Base-by-base conservation (phyloP, 2,329 filamentous ascomycete species). In the Madurella mycetomatis region DNA sequence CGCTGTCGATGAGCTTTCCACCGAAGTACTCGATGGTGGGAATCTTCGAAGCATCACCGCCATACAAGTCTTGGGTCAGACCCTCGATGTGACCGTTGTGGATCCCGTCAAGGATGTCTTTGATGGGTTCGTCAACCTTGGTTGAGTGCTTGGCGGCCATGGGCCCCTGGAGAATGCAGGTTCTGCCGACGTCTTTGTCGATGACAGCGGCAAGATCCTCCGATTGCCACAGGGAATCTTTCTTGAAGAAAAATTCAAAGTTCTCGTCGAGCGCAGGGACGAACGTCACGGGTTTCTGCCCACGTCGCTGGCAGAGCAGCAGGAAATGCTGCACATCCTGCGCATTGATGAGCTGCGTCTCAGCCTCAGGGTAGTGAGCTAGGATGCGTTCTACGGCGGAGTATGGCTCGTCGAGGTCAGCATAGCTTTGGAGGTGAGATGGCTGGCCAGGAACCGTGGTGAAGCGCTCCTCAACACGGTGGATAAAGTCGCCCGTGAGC, bases 211-310 rank as follows among this genome's bases (percentile, higher is more conserved):
- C 92, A 11, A 99, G 80, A 67, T 99, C 94, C 73, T 99, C 94
- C 1, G 94, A 97, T 74, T 99, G 94, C 94, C 94, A 99, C 8
- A 99, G 82, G 1, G 94, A 99, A 72, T 99, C 94, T 78, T 99
- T 99, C 85, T 99, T 99, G 86, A 99, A 99, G 78, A 90, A 99
- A 75, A 95, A 96, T 70, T 99, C 94, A 63, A 99, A 99, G 69
- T 92, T 96, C 60, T 95, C 91, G 65, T 99, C 94, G 18, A 99
- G 80, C n/a, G 88, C 80, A 5, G 94, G 94, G 31, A 99, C 92
- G 69, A 99, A 99, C 0, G 92, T 94, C 30, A 95, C 89, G 2
- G 94, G 94, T 81, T 99, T 99, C 78, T 99, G 94, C 41, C 87
- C 87, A 46, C 88, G 89, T 39, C 91, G 86, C 74, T 94, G 86